phyloP scores from a whole-genome alignment of 225 moss, liverwort and hornwort species.

The Bryoerythrophyllum caledonicum region DNA sequence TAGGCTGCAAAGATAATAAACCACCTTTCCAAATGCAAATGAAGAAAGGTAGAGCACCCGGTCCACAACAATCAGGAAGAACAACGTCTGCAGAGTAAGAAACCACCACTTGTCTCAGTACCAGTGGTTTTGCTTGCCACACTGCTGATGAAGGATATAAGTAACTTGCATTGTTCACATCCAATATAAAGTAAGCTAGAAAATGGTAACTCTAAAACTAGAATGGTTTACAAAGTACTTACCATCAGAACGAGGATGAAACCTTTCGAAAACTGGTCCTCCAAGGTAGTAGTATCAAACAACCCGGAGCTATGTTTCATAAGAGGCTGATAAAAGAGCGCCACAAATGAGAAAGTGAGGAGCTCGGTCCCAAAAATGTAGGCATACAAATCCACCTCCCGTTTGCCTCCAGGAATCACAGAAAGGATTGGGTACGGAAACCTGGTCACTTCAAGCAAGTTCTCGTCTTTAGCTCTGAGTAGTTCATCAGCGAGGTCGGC shows the following conservation, averaged over 20 bases:
- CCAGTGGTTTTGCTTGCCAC: background rate
- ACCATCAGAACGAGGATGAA: conserved; percentile 89
- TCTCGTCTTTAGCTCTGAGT: conserved; percentile 73
- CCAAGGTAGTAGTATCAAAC: conserved; percentile 58
- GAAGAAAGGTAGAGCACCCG: conserved; percentile 86
- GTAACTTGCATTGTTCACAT: conserved; percentile 3
- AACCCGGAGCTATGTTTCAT: conserved; percentile 52
- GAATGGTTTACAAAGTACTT: conserved; percentile 16
- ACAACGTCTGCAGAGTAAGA: conserved; percentile 63
- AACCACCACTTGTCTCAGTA: conserved; percentile 5
- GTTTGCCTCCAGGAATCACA: conserved; percentile 92
- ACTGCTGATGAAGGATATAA: conserved; percentile 4
- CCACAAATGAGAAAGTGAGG: conserved; percentile 78
- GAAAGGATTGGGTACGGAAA: conserved; percentile 89
- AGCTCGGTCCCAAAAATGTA: conserved; percentile 92
- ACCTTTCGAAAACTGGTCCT: conserved; percentile 83
- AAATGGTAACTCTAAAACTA: background rate
- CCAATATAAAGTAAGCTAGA: background rate
- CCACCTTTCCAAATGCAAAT: conserved; percentile 84
- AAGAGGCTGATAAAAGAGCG: conserved; percentile 65
- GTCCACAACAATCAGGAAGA: conserved; percentile 89
- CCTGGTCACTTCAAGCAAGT: conserved; percentile 64
- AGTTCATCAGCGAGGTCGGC: conserved; percentile 87
- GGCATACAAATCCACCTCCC: conserved; percentile 95
- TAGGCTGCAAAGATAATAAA: conserved; percentile 77